Evolutionary conservation across 805 yeast species (phyloP).

Genomic region (Wickerhamomyces xylosicus): DNA sequence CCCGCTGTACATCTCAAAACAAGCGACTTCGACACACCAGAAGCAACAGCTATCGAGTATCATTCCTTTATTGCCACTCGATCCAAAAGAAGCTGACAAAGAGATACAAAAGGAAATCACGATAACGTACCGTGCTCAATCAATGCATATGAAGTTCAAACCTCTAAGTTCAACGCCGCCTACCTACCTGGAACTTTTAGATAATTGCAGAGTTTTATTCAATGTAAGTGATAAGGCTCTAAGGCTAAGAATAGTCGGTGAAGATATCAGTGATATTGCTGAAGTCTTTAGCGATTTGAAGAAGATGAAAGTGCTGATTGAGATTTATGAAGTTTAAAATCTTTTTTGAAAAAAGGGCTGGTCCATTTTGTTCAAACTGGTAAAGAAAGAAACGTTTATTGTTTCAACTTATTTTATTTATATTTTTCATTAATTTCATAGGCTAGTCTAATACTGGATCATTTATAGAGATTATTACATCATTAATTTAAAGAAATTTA

Average conservation of each 20-base stretch:
- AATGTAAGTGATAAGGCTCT: constrained; percentile 9
- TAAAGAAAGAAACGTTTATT: too few relatives aligned
- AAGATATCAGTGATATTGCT: constrained; percentile 9
- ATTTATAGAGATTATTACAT: too few relatives aligned
- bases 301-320: constrained; percentile 6
- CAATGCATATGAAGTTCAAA: constrained; percentile 57
- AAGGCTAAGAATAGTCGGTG: constrained; percentile 10
- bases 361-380: too few relatives aligned
- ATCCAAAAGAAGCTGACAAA: constrained; percentile 25
- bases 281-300: constrained; percentile 13
- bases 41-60: constrained; percentile 16
- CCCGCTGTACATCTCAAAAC: constrained; percentile 35
- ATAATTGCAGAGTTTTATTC: constrained; percentile 68
- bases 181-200: constrained; percentile 62
- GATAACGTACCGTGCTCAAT: constrained; percentile 41
- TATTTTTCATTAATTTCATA: too few relatives aligned
- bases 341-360: neutral
- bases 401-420: neutral
- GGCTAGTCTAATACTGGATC: too few relatives aligned
- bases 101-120: constrained; percentile 28
- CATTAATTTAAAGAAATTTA: too few relatives aligned
- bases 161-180: constrained; percentile 69
- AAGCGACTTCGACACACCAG: constrained; percentile 14
- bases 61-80: constrained; percentile 19
- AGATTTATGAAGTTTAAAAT: constrained; percentile 13